Base-by-base conservation (phyloP, 208 protist species). In the Acanthamoeba triangularis region DNA sequence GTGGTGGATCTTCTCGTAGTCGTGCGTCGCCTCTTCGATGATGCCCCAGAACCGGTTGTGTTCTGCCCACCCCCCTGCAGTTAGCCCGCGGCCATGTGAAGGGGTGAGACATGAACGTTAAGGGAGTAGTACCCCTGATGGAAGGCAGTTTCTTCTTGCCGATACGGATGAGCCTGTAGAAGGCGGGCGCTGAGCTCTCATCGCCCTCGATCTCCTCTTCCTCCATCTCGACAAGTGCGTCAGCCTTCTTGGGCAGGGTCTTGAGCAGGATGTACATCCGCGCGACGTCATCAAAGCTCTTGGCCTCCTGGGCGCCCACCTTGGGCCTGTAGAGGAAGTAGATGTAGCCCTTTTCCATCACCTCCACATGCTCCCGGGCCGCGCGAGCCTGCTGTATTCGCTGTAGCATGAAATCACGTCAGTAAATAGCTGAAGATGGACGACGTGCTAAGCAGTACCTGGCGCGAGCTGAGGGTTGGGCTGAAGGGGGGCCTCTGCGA, bases 291-390 rank as follows among this genome's bases (percentile, higher is more conserved):
- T 87, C 78, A 37, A 87, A 87, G 78, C 78, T 41, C 41, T 87
- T 54, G 20, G 78, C 78, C 52, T 87, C 78, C n/a, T 87, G 78
- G 47, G 49, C 20, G 7, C 49, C 78, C 0, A 87, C 78, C 49
- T 87, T 87, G 41, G 78, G 78, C 4, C 78, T n/a, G 52, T 87
- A 87, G n/a, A 87, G 78, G 78, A 87, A 87, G 28, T 87, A 87
- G 47, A 87, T 37, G 30, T 87, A 41, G 33, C 78, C 78, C 44
- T 87, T 87, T n/a, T 87, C 78, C 25, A 87, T n/a, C 1, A 87
- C 11, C 41, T 87, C 78, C 18, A 85, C 76, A 59, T 85, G 23
- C 54, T 30, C 30, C 37, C 8, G 8, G 37, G 37, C 37, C 3
- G 49, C 13, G 49, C 49, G 1, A 18, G 49, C 14, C 20, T 56